These are phyloP conservation scores for Escallonia herrerae DNA, from an alignment of 129 eudicot species.

Conservation along the genomic window DNA sequence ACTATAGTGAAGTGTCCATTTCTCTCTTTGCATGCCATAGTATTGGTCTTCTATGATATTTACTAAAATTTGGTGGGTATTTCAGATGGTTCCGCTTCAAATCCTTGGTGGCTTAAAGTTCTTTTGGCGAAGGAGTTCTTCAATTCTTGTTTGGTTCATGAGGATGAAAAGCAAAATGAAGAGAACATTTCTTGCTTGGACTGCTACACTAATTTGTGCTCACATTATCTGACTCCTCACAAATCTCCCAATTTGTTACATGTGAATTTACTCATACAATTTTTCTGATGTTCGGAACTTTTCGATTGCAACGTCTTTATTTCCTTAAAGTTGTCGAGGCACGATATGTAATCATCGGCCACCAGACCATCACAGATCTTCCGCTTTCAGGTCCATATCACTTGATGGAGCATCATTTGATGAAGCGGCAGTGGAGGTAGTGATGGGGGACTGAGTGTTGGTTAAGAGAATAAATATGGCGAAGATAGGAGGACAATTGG, in stretches of 20 bases:
- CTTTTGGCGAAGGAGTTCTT: slow-evolving; percentile 11
- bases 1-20: not conserved
- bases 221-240: slow-evolving; percentile 9
- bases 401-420: no score
- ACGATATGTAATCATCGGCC: no score
- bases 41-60: no score
- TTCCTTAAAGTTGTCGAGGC: no score
- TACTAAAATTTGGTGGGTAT: not conserved
- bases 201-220: slow-evolving; percentile 11
- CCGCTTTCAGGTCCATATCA: no score
- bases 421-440: no score
- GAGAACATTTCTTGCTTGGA: slow-evolving; percentile 21
- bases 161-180: slow-evolving; percentile 9
- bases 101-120: slow-evolving; percentile 17
- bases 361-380: no score
- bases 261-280: not conserved
- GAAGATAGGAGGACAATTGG: no score
- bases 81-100: not conserved
- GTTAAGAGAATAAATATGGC: no score
- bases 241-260: not conserved
- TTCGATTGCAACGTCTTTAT: not conserved
- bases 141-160: slow-evolving; percentile 12
- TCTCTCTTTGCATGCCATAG: not conserved
- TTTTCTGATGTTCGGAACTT: no score
- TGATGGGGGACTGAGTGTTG: no score